Conservation (phyloP, 148 eudicot species). For the Spergularia bocconei region DNA sequence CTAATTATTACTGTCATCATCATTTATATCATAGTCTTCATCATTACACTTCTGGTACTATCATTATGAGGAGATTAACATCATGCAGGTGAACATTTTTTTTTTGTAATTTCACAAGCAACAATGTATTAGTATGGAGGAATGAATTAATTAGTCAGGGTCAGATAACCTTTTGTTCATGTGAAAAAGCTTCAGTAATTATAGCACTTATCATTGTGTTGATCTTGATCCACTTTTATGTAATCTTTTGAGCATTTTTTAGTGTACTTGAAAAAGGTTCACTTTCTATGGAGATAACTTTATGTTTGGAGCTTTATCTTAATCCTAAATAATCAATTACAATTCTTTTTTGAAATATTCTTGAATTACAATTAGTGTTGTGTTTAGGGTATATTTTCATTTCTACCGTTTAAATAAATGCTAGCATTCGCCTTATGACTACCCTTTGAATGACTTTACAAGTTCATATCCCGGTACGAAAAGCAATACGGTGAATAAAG, state of each 20-base stretch:
- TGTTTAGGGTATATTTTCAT: too few relatives aligned
- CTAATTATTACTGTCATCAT: constrained; percentile 14
- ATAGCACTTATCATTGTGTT: constrained; percentile 51
- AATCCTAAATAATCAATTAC: not conserved
- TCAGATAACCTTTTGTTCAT: constrained; percentile 19
- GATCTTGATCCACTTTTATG: constrained; percentile 33
- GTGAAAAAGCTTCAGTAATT: constrained; percentile 42
- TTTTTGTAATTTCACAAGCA: constrained; percentile 10
- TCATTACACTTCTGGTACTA: constrained; percentile 3
- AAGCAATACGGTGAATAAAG: too few relatives aligned
- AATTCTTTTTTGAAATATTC: too few relatives aligned
- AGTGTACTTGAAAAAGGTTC: constrained; percentile 43
- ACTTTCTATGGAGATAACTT: constrained; percentile 28
- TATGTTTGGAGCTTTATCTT: not conserved
- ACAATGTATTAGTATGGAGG: not conserved
- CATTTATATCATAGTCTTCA: constrained; percentile 14
- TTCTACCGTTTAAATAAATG: too few relatives aligned
- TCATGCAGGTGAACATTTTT: constrained; percentile 25
- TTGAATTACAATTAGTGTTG: too few relatives aligned
- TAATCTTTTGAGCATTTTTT: constrained; percentile 19
- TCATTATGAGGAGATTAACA: constrained; percentile 18
- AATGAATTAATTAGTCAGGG: not conserved
- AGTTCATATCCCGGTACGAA: too few relatives aligned
- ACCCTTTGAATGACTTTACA: too few relatives aligned
- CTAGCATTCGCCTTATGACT: too few relatives aligned